Evolutionary conservation across 371 early-diverging fungal genomes (phyloP), one percentile per base, ranked within the genome.

Genomic region (Rhizomucor pusillus): DNA sequence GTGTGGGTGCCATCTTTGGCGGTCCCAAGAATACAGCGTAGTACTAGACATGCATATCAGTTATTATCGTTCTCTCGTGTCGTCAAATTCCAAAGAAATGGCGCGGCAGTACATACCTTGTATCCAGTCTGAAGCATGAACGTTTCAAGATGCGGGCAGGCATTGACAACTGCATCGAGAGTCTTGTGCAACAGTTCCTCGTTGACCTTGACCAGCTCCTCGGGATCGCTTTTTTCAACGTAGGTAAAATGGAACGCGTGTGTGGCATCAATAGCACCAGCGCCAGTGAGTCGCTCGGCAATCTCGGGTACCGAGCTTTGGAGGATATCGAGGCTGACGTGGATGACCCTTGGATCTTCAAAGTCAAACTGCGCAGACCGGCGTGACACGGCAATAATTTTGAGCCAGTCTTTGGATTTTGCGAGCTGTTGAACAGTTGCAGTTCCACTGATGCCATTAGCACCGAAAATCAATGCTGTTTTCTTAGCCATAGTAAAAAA

Each of bases 331-430:
- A 41, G 20, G 5, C 54, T 52, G n/a, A 53, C 54, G 23, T 43
- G 50, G 6, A 39, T n/a, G 5, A 59, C 47, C 19, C 54, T 45
- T 0, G 37, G 18, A 23, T 58, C 40, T 18, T 49, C 47, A 29
- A 23, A 20, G 6, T 59, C 59, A n/a, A 59, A 16, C 34, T 59
- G 60, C 12, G 54, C 47, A 1, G 60, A 50, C 39, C 50, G 47
- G 13, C 60, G 60, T 9, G 60, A 59, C 1, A 59, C 48, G 20
- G 52, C 48, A 10, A 59, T 54, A 34, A 59, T 54, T 16, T 52
- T 45, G 13, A 34, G 22, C 53, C 53, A 53, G 35, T 47, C 60
- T 4, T 41, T 39, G 16, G 16, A 35, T 3, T 39, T 35, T 13
- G 49, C 23, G 0, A 56, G 29, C 23, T 47, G 47, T 25, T 18